Evolutionary conservation across 1,284 basidiomycete species (phyloP).

Genomic region (Wolfiporia cocos): DNA sequence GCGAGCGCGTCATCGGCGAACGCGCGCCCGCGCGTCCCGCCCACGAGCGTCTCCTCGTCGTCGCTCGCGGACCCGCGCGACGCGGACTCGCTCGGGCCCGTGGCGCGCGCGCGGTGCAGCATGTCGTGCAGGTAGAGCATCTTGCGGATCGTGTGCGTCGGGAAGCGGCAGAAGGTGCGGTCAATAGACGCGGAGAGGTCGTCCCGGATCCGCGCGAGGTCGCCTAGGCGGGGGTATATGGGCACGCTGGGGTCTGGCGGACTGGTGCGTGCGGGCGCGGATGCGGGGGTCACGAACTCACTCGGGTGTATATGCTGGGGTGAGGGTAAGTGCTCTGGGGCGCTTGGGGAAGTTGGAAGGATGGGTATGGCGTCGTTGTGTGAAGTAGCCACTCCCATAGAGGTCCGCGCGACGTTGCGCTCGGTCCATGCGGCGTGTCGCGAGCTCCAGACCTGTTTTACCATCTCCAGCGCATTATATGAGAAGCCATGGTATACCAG

Average conservation of each 20-base stretch:
- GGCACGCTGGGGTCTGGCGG: constrained; percentile 23
- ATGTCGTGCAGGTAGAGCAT: constrained; percentile 55
- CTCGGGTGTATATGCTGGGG: no score
- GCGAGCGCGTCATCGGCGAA: constrained; percentile 9
- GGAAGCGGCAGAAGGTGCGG: constrained; percentile 47
- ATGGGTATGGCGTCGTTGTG: no score
- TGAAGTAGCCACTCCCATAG: no score
- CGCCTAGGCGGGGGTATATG: constrained; percentile 61
- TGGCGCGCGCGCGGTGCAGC: constrained; percentile 22
- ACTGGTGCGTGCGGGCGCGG: constrained; percentile 10
- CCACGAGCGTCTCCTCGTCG: constrained; percentile 22
- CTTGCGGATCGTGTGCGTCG: constrained; percentile 61
- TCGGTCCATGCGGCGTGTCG: constrained; percentile 3
- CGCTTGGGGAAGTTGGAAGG: no score
- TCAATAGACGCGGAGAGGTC: constrained; percentile 49
- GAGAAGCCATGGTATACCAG: constrained; percentile 7
- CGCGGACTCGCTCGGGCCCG: no score
- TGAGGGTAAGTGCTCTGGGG: no score
- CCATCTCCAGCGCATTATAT: constrained; percentile 2
- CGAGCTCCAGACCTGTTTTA: constrained; percentile 4
- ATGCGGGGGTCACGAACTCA: background rate
- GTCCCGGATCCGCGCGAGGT: constrained; percentile 50
- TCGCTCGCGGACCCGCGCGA: constrained; percentile 10
- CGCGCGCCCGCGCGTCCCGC: constrained; percentile 15
- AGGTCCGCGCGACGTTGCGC: background rate